phyloP scores from a whole-genome alignment of 768 basidiomycete species.

The Pisolithus microcarpus region DNA sequence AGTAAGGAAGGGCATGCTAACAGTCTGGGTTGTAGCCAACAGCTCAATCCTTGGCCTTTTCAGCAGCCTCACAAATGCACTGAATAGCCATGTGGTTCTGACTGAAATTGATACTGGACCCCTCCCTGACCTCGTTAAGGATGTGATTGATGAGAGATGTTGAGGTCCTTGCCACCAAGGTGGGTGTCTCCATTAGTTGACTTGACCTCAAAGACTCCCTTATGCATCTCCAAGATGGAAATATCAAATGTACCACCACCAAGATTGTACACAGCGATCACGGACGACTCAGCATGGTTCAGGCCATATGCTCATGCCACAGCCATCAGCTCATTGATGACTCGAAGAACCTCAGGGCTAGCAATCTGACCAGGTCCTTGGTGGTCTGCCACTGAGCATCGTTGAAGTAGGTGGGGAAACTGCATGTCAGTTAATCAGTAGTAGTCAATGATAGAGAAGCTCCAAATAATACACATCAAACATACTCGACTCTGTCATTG shows the following conservation, averaged over 20 bases:
- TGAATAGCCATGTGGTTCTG: conserved; percentile 95
- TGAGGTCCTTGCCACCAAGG: conserved; percentile 55
- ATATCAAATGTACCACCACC: conserved; percentile 99
- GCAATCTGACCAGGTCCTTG: conserved; percentile 97
- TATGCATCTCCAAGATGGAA: conserved; percentile 98
- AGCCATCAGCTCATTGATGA: conserved; percentile 90
- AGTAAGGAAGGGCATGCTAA: conserved; percentile 97
- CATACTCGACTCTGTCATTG: conserved; percentile 91
- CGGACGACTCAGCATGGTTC: conserved; percentile 87
- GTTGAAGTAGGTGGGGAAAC: conserved; percentile 99
- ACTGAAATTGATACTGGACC: conserved; percentile 71
- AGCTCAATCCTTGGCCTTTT: conserved; percentile 98
- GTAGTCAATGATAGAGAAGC: neutral
- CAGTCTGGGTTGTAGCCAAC: conserved; percentile 90
- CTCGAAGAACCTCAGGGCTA: conserved; percentile 91
- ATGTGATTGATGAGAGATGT: conserved; percentile 85
- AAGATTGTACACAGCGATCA: conserved; percentile 97
- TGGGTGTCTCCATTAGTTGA: conserved; percentile 91
- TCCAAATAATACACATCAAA: neutral
- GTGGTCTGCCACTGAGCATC: conserved; percentile 98
- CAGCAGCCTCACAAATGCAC: conserved; percentile 98
- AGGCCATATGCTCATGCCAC: no score
- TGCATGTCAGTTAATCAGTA: conserved; percentile 61
- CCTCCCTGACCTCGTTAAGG: conserved; percentile 91
- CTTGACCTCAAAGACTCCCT: conserved; percentile 60